Percentiles rank a stretch among this genome's conserved stretches.
phyloP scores from a whole-genome alignment of 1,139 yeast species.

The Kazachstania sp. region DNA sequence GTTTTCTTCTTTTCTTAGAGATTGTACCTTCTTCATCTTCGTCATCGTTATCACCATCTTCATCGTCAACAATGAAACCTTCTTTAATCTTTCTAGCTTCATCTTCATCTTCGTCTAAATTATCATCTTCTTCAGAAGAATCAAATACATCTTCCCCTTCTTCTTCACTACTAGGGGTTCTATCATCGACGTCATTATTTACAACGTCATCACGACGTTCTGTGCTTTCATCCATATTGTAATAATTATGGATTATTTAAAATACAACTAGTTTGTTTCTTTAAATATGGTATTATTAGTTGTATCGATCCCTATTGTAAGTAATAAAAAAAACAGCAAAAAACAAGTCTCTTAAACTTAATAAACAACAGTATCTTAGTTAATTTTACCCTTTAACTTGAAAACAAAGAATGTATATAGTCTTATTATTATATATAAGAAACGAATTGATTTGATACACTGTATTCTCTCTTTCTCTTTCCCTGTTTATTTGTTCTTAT shows the following conservation, averaged over 20 bases:
- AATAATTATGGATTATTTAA: neutral
- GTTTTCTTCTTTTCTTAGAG: constrained; percentile 39
- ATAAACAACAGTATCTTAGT: no score
- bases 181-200: constrained; percentile 24
- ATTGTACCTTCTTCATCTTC: constrained; percentile 45
- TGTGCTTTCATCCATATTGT: constrained; percentile 9
- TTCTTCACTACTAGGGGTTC: constrained; percentile 36
- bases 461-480: no score
- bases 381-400: no score
- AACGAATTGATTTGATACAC: no score
- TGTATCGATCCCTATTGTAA: no score
- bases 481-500: no score
- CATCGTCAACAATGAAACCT: constrained; percentile 92
- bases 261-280: no score
- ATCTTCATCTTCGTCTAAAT: constrained; percentile 71
- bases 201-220: constrained; percentile 15
- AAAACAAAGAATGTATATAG: no score
- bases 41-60: constrained; percentile 54
- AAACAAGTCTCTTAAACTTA: no score
- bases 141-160: constrained; percentile 46
- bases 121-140: constrained; percentile 70
- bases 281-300: no score
- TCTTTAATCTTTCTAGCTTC: constrained; percentile 70
- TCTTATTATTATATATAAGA: no score
- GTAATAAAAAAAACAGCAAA: no score